A percentile compares a stretch with the other conserved stretches of the same genome.
phyloP scores from a whole-genome alignment of 805 yeast species.

The Kazachstania kunashirensis region DNA sequence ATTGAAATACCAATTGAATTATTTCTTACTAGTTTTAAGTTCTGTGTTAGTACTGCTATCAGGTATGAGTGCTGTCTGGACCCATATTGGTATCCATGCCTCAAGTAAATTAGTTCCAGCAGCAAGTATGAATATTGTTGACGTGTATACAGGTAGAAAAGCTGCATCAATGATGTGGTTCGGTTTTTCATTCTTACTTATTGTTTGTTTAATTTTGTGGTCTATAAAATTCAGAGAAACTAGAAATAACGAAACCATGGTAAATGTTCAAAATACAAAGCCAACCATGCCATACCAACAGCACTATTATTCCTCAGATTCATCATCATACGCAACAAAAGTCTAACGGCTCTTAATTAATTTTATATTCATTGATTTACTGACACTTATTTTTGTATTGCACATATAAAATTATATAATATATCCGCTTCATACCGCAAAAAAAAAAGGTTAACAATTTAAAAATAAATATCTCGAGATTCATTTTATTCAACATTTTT shows the following conservation, averaged over 20 bases:
- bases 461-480: not conserved
- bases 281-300: not conserved
- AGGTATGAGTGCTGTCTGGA: slow-evolving; percentile 60
- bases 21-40: slow-evolving; percentile 27
- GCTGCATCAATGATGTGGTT: slow-evolving; percentile 56
- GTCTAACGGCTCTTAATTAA: not conserved
- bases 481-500: no score
- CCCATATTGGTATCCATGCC: slow-evolving; percentile 45
- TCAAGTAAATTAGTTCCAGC: slow-evolving; percentile 36
- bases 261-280: not conserved
- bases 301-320: slow-evolving; percentile 3
- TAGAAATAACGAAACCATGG: not conserved
- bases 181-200: slow-evolving; percentile 39
- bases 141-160: slow-evolving; percentile 38
- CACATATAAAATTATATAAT: not conserved
- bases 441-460: no score
- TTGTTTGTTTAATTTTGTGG: slow-evolving; percentile 34
- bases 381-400: not conserved
- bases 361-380: not conserved
- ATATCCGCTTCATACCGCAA: not conserved
- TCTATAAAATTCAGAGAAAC: slow-evolving; percentile 29
- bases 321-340: slow-evolving; percentile 2
- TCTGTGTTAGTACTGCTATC: slow-evolving; percentile 37
- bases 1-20: slow-evolving; percentile 21
- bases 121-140: slow-evolving; percentile 42